These are phyloP conservation scores for Phytophthora rubi DNA, from an alignment of 352 stramenopile genomes.

Conservation along the genomic window DNA sequence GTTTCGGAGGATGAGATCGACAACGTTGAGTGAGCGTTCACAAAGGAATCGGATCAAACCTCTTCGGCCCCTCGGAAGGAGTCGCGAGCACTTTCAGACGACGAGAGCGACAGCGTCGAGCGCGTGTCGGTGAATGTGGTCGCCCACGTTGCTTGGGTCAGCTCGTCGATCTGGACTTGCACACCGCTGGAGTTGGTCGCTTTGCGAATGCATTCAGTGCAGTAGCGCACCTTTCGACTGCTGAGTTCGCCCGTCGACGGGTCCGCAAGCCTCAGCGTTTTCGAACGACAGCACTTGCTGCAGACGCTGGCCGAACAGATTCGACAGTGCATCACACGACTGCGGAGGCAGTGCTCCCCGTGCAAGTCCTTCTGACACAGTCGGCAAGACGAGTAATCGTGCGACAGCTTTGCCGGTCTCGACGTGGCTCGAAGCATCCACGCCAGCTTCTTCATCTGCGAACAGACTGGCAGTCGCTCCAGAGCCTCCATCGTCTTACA, in stretches of 20 bases:
- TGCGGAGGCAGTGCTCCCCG: constrained; percentile 7
- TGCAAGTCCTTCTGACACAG: constrained; percentile 19
- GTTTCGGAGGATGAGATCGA: constrained; percentile 17
- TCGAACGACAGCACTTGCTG: constrained; percentile 6
- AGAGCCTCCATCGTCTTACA: constrained; percentile 24
- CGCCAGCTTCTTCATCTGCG: constrained; percentile 33
- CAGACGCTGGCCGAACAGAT: constrained; percentile 7
- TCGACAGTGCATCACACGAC: constrained; percentile 4
- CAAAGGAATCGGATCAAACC: constrained; percentile 5
- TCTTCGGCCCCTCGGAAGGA: constrained; percentile 12
- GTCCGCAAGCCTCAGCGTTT: constrained; percentile 3
- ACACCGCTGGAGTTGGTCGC: neutral
- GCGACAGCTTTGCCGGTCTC: constrained; percentile 5
- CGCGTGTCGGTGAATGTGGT: constrained; percentile 2
- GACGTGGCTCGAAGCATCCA: constrained; percentile 17
- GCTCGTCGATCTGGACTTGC: constrained; percentile 22
- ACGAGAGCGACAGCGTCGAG: constrained; percentile 10
- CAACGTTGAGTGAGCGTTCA: neutral
- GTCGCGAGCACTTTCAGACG: constrained; percentile 8
- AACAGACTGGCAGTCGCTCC: constrained; percentile 14
- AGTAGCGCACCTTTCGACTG: constrained; percentile 13
- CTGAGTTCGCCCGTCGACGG: neutral
- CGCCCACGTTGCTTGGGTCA: constrained; percentile 6
- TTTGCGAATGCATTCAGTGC: constrained; percentile 17
- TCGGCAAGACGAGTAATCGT: constrained; percentile 6